Evolutionary conservation across 1,284 basidiomycete species (phyloP).

Genomic region (Irpex sp.): DNA sequence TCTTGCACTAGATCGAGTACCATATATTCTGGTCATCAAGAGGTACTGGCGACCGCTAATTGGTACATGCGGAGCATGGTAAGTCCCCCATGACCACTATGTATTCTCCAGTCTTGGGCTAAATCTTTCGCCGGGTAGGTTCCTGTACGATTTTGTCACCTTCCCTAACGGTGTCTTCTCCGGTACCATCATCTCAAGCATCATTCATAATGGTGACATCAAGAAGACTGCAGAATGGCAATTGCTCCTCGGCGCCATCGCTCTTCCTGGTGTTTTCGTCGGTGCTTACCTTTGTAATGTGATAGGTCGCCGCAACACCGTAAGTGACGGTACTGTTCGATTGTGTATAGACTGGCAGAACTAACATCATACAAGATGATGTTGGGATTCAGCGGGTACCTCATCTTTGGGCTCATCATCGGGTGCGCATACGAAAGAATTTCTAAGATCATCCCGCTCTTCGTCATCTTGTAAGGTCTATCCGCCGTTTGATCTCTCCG

Average conservation of each 20-base stretch:
- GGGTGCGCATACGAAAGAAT: slow-evolving; percentile 68
- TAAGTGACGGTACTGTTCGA: slow-evolving; percentile 23
- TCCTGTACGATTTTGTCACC: slow-evolving; percentile 74
- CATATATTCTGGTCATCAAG: slow-evolving; percentile 59
- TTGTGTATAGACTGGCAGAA: background rate
- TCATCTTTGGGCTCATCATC: slow-evolving; percentile 70
- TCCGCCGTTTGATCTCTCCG: slow-evolving; percentile 17
- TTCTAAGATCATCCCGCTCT: slow-evolving; percentile 60
- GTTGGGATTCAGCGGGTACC: slow-evolving; percentile 71
- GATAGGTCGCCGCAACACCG: slow-evolving; percentile 61
- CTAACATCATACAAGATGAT: slow-evolving; percentile 47
- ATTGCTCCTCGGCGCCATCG: slow-evolving; percentile 61
- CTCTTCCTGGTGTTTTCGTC: slow-evolving; percentile 61
- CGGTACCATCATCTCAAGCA: slow-evolving; percentile 60
- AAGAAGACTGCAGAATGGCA: slow-evolving; percentile 67
- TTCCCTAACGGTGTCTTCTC: slow-evolving; percentile 57
- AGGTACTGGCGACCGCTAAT: slow-evolving; percentile 69
- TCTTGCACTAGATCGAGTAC: slow-evolving; percentile 44
- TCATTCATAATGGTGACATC: slow-evolving; percentile 50
- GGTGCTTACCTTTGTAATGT: slow-evolving; percentile 65
- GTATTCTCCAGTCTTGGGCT: slow-evolving; percentile 1
- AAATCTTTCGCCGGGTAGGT: slow-evolving; percentile 37
- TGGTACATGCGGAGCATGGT: slow-evolving; percentile 73
- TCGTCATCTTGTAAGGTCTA: slow-evolving; percentile 56
- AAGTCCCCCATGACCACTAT: slow-evolving; percentile 11